These are phyloP conservation scores for Macroventuria anomochaeta DNA, from an alignment of 2,329 filamentous ascomycete species.

Conservation along the genomic window DNA sequence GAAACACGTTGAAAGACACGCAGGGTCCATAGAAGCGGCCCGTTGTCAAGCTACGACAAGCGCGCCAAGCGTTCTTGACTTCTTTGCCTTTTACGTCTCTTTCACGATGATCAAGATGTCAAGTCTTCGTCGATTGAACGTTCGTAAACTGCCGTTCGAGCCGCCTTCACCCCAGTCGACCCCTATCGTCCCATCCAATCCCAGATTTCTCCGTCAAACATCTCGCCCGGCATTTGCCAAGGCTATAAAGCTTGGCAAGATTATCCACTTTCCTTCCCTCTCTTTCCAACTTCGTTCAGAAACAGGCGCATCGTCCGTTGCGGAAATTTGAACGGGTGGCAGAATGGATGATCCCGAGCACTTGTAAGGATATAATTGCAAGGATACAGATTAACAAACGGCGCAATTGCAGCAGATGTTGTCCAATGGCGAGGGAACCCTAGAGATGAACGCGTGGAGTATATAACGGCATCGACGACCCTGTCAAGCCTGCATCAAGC, in stretches of 20 bases:
- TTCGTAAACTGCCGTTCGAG: neutral
- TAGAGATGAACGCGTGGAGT: constrained; percentile 2
- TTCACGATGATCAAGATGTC: neutral
- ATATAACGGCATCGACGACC: constrained; percentile 8
- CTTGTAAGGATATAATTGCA: constrained; percentile 18
- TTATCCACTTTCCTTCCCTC: constrained; percentile 14
- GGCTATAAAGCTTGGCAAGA: neutral
- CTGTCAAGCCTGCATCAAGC: constrained; percentile 13
- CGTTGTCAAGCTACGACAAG: constrained; percentile 12
- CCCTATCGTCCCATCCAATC: constrained; percentile 25
- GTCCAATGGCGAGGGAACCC: constrained; percentile 7
- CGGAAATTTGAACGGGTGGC: constrained; percentile 23
- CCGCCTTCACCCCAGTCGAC: neutral
- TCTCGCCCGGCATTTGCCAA: constrained; percentile 8
- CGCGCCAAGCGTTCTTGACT: neutral
- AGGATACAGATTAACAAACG: constrained; percentile 24
- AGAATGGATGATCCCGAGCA: constrained; percentile 15
- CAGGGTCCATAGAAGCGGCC: constrained; percentile 3
- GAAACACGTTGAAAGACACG: neutral
- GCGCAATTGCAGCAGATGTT: constrained; percentile 9
- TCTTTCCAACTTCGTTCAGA: constrained; percentile 18
- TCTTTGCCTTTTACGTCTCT: neutral
- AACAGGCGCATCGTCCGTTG: constrained; percentile 18
- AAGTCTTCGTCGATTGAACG: neutral
- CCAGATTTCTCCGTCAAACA: constrained; percentile 33